Evolutionary conservation across 1,284 basidiomycete species (phyloP), one percentile per base, ranked within the genome.

Genomic region (Mycena citricolor): DNA sequence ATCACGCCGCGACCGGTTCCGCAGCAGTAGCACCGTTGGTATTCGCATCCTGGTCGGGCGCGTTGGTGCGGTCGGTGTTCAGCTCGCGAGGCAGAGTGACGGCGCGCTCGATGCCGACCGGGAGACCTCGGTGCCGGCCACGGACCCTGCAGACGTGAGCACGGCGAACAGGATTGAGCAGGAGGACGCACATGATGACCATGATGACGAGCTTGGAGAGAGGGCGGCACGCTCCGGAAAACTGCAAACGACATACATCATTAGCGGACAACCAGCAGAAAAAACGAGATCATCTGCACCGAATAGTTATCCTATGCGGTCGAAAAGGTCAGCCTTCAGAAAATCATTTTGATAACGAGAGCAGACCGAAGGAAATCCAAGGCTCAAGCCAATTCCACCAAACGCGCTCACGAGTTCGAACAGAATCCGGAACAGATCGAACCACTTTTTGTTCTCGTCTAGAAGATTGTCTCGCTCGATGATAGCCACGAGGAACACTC

Each of bases 181-280:
- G 32, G n/a, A 8, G 8, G 13, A 51, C 65, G 31, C 77, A 76
- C 88, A 91, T 91, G 41, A 90, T 82, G 8, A 74, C 67, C 36
- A 78, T 77, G n/a, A 90, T 62, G 16, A 91, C 76, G 14, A 91
- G 62, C 60, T 90, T 92, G 1, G 85, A 87, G 3, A 90, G 65
- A 0, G 77, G 76, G 11, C 73, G 66, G 62, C 88, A 77, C 0
- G 77, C 71, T 2, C 87, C 87, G 4, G 73, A 34, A 89, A 76
- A 51, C 48, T 50, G 10, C 64, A 67, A 6, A 58, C 61, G 8
- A 3, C 5, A 8, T 2, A 28, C n/a, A 3, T 22, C 16, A 2
- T 19, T 11, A 22, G 16, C 19, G 26, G 10, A 39, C 17, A 29
- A 21, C 13, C 6, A 23, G 4, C 57, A 60, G 6, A 5, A 16